A percentile compares a stretch with the other conserved stretches of the same genome.
These are phyloP conservation scores for Phytophthora multivora DNA, from an alignment of 352 stramenopile genomes.

Conservation along the genomic window DNA sequence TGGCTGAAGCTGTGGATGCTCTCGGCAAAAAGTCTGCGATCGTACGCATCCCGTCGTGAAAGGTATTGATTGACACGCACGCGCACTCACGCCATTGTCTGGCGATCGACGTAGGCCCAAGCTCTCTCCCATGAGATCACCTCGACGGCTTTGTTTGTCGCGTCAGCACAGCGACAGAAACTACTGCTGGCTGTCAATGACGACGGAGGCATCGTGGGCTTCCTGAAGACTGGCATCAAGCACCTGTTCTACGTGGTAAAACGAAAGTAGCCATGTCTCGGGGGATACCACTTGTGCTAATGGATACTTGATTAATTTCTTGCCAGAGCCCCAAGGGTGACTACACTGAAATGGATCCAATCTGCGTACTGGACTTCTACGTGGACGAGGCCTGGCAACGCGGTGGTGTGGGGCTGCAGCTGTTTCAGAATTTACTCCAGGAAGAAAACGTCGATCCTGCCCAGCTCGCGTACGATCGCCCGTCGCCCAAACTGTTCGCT, in stretches of 20 bases:
- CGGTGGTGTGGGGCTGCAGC: constrained; percentile 53
- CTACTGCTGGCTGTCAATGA: constrained; percentile 43
- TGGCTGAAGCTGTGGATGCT: constrained; percentile 41
- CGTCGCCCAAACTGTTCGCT: constrained; percentile 78
- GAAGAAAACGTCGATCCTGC: constrained; percentile 29
- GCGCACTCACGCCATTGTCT: constrained; percentile 8
- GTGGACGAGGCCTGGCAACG: constrained; percentile 60
- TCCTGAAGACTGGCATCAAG: constrained; percentile 68
- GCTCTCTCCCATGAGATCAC: constrained; percentile 67
- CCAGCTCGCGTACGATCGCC: constrained; percentile 76
- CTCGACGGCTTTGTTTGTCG: constrained; percentile 45
- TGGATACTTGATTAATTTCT: constrained; percentile 2
- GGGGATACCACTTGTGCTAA: background rate
- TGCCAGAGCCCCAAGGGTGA: constrained; percentile 53
- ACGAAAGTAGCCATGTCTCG: background rate
- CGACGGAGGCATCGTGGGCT: constrained; percentile 39
- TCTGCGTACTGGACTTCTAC: constrained; percentile 87
- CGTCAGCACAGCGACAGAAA: constrained; percentile 45
- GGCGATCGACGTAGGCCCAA: constrained; percentile 48
- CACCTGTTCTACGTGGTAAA: constrained; percentile 83
- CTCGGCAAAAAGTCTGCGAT: constrained; percentile 53
- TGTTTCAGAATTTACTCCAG: constrained; percentile 70
- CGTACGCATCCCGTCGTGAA: constrained; percentile 29
- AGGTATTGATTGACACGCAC: constrained; percentile 7
- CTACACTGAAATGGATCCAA: constrained; percentile 74